Evolutionary conservation across 2,329 filamentous ascomycete species (phyloP).

Genomic region (Cytospora schulzeri): DNA sequence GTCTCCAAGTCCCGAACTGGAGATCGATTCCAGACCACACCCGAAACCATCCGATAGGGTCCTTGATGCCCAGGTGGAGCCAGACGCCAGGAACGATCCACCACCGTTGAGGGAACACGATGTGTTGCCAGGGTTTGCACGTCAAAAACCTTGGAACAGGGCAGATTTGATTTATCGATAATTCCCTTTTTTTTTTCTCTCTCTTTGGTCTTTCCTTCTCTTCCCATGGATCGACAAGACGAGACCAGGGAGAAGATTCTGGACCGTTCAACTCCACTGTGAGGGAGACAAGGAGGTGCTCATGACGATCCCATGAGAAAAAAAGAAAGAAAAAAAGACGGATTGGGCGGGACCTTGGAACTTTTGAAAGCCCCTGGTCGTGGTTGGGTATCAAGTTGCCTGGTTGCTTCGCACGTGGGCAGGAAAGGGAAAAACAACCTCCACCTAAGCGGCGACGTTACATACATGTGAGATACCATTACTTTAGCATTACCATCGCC

Average conservation of each 20-base stretch:
- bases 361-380: neutral
- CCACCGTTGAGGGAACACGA: neutral
- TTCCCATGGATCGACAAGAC: neutral
- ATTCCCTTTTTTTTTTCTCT: too few relatives aligned
- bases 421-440: neutral
- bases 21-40: neutral
- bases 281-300: neutral
- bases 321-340: neutral
- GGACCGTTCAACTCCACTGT: neutral
- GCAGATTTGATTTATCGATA: neutral
- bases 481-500: neutral
- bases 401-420: neutral
- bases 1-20: neutral
- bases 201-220: too few relatives aligned
- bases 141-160: neutral
- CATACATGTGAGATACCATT: neutral
- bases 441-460: neutral
- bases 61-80: neutral
- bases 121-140: neutral
- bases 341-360: neutral
- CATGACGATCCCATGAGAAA: neutral
- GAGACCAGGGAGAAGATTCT: neutral
- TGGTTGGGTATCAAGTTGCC: neutral
- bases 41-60: neutral
- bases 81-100: too few relatives aligned